phyloP scores from a whole-genome alignment of 179 eudicot species.

The Beta corolliflora region DNA sequence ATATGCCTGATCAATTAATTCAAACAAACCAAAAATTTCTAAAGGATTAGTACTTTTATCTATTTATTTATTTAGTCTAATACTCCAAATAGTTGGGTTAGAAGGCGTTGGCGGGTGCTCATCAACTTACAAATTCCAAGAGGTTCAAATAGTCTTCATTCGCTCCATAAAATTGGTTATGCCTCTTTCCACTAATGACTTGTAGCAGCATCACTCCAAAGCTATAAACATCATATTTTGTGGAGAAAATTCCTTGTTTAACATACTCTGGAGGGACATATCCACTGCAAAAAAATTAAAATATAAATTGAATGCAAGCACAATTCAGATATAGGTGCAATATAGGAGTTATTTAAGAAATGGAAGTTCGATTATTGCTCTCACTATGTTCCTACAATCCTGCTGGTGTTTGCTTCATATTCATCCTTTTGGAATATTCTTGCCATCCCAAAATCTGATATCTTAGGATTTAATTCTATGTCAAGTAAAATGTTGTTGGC shows the following conservation, averaged over 20 bases:
- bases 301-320: not conserved
- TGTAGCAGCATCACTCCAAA: constrained; percentile 33
- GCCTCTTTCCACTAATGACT: constrained; percentile 33
- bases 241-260: constrained; percentile 28
- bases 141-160: constrained; percentile 17
- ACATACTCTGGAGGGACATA: constrained; percentile 35
- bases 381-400: constrained; percentile 37
- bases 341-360: too few relatives aligned
- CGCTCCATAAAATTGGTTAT: constrained; percentile 8
- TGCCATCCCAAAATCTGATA: constrained; percentile 39
- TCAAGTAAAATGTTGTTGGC: constrained; percentile 35
- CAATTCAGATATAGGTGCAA: too few relatives aligned
- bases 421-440: constrained; percentile 29
- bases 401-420: constrained; percentile 30
- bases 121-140: constrained; percentile 25
- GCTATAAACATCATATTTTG: constrained; percentile 34
- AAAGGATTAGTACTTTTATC: too few relatives aligned
- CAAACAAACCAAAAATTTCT: not conserved
- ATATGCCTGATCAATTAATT: constrained; percentile 19
- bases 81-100: too few relatives aligned
- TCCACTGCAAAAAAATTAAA: constrained; percentile 19
- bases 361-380: not conserved
- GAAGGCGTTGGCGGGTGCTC: not conserved
- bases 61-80: too few relatives aligned
- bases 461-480: constrained; percentile 28